Evolutionary conservation across 2,329 filamentous ascomycete species (phyloP), one percentile per base, ranked within the genome.

Genomic region (Cercospora janseana): DNA sequence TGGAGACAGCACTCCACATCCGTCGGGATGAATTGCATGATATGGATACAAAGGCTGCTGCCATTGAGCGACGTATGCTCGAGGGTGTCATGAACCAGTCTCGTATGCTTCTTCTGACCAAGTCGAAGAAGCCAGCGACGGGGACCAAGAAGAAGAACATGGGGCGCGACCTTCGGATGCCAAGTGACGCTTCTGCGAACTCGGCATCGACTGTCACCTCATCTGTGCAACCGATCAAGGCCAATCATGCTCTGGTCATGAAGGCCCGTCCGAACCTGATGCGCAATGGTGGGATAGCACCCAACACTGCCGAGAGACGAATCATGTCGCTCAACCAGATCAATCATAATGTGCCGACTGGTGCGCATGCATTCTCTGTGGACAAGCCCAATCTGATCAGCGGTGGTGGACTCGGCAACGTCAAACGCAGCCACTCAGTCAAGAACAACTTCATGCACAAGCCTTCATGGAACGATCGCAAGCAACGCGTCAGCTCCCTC

Each of bases 71-170:
- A 45, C 85, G 93, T 20, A 95, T 98, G 60, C 75, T 98, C 24
- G 92, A 97, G 59, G 91, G 92, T 20, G 88, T 97, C 56, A 94
- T 98, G 73, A 91, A 97, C 62, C 92, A 97, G 67, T 96, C 92
- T 15, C 86, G 92, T 5, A 84, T 92, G 20, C 78, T 96, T n/a
- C 80, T 97, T 51, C 87, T 93, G 75, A 76, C 82, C 59, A 85
- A 88, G 72, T 63, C 63, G 6, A 73, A 79, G 46, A 64, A 66
- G 63, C 26, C 72, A 68, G 63, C 66, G 65, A 54, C 49, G 4
- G 66, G 64, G 7, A 63, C 63, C 49, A 65, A 68, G 59, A 74
- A 75, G 58, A 71, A 72, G 35, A 57, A 53, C n/a, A 57, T 64
- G 51, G 63, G 65, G 26, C 65, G 66, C 13, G 66, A 70, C 52